Conservation (phyloP, 768 basidiomycete genomes). For the Rhizopogon sp. region DNA sequence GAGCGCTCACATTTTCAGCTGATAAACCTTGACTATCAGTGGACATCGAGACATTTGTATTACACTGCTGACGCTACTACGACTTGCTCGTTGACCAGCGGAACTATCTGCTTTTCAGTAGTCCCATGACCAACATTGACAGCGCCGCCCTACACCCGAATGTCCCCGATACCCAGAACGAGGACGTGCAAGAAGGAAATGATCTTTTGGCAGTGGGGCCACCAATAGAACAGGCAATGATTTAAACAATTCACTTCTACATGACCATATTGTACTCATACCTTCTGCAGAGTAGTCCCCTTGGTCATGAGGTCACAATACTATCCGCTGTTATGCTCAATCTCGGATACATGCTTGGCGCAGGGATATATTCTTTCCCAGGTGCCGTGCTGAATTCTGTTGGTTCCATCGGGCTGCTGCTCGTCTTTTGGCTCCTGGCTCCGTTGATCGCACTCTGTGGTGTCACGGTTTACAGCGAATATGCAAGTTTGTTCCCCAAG, state of each 20-base stretch:
- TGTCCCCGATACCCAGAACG: no score
- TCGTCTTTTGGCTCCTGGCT: constrained; percentile 1
- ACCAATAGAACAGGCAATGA: constrained; percentile 2
- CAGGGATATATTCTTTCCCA: constrained; percentile 4
- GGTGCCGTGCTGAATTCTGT: constrained; percentile 4
- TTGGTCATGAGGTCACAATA: constrained; percentile 2
- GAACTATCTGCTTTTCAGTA: no score
- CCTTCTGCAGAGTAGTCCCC: constrained; percentile 1
- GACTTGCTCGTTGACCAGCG: no score
- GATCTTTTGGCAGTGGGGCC: background rate
- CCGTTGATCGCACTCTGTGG: constrained; percentile 3
- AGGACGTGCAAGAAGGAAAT: no score
- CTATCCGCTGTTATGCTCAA: constrained; percentile 4
- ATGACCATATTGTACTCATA: background rate
- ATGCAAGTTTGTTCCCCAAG: constrained; percentile 42
- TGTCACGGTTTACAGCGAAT: constrained; percentile 32
- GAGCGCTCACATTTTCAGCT: no score
- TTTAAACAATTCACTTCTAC: background rate
- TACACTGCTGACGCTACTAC: no score
- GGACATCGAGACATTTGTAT: no score
- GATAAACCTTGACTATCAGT: no score
- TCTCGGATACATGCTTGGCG: constrained; percentile 1
- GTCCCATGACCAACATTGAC: no score
- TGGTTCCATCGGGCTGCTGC: constrained; percentile 1
- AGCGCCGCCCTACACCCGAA: no score